phyloP scores from a whole-genome alignment of 208 protist genomes.

The Acanthamoeba lenticulata region DNA sequence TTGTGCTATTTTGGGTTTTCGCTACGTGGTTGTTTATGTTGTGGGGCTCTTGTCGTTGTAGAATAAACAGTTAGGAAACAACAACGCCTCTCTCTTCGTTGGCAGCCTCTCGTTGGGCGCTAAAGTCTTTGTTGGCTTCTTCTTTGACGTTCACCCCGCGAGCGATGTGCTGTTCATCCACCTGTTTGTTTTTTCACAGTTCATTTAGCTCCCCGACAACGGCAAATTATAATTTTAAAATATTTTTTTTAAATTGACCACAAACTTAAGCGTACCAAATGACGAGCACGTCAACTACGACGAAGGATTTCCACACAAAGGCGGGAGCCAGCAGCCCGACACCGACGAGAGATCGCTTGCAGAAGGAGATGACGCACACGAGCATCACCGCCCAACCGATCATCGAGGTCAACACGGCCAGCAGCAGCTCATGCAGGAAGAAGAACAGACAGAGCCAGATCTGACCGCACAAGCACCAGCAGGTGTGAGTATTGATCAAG shows the following conservation, averaged over 20 bases:
- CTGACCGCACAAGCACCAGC: neutral
- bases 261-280: neutral
- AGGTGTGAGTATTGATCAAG: neutral
- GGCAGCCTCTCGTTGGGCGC: no score
- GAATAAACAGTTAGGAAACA: slow-evolving; percentile 43
- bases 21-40: neutral
- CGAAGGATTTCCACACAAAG: neutral
- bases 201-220: neutral
- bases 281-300: neutral
- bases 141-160: neutral
- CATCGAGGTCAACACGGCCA: neutral
- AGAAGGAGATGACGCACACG: neutral
- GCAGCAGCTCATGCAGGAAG: slow-evolving; percentile 13
- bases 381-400: neutral
- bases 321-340: neutral
- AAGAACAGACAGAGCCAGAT: slow-evolving; percentile 33
- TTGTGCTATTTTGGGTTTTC: slow-evolving; percentile 53
- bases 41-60: slow-evolving; percentile 16
- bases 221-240: no score
- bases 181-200: neutral
- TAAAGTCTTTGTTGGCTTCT: neutral
- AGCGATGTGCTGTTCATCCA: neutral
- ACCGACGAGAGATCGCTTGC: neutral
- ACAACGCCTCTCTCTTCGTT: neutral
- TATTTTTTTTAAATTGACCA: no score